These are phyloP conservation scores for Melampsora medusae DNA, from an alignment of 1,284 basidiomycete species.

Conservation along the genomic window DNA sequence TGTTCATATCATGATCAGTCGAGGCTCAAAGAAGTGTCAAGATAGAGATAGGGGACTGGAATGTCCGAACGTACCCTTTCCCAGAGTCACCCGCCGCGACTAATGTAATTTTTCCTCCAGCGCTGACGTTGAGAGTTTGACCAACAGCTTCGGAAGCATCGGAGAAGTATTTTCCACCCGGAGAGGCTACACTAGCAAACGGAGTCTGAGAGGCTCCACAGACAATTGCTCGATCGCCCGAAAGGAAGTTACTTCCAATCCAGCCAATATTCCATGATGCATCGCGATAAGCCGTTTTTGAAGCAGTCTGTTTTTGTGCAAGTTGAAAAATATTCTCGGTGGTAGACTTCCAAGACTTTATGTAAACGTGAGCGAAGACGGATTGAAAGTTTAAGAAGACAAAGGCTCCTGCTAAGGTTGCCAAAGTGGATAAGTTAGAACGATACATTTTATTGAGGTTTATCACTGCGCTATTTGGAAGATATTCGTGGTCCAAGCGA, in stretches of 20 bases:
- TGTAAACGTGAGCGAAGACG: constrained; percentile 17
- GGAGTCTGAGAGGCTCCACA: constrained; percentile 38
- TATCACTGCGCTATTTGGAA: neutral
- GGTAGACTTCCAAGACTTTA: constrained; percentile 32
- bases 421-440: neutral
- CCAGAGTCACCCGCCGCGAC: constrained; percentile 27
- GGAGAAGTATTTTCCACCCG: constrained; percentile 28
- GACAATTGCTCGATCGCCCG: constrained; percentile 25
- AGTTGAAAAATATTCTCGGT: constrained; percentile 10
- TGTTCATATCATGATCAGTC: neutral
- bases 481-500: neutral
- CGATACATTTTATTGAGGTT: neutral
- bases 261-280: constrained; percentile 37
- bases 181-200: constrained; percentile 13
- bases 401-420: neutral
- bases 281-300: constrained; percentile 31
- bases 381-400: constrained; percentile 1
- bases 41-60: neutral
- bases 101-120: constrained; percentile 32
- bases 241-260: constrained; percentile 38
- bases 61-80: constrained; percentile 20
- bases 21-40: neutral
- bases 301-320: constrained; percentile 27
- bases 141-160: constrained; percentile 22
- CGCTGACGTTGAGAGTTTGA: constrained; percentile 25